Conservation (phyloP, 352 stramenopile species). For the Globisporangium recalcitrans region DNA sequence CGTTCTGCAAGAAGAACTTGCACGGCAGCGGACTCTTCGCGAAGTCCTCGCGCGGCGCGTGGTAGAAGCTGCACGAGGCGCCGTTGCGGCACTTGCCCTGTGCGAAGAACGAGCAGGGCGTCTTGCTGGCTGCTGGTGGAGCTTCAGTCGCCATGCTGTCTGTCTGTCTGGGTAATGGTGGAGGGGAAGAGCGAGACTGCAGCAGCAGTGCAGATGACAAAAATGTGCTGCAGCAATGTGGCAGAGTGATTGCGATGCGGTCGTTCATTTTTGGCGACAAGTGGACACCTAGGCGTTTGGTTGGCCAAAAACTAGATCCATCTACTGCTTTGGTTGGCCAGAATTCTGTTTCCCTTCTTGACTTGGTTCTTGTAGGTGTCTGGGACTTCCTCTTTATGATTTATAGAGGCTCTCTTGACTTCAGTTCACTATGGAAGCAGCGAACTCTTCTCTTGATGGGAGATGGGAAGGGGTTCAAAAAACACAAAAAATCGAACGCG, state of each 20-base stretch:
- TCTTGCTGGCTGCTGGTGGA: slow-evolving; percentile 13
- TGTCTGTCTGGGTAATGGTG: neutral
- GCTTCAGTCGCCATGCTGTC: neutral
- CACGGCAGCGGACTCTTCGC: slow-evolving; percentile 41
- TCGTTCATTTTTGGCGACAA: neutral
- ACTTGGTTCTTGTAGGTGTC: neutral
- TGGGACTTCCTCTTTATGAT: neutral
- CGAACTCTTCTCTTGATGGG: neutral
- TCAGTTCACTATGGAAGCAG: neutral
- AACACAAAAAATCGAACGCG: neutral
- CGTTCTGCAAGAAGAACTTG: slow-evolving; percentile 69
- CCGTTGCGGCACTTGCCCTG: slow-evolving; percentile 67
- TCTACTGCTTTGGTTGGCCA: neutral
- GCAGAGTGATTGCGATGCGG: neutral
- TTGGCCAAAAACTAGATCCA: neutral
- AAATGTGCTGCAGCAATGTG: neutral
- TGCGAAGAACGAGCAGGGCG: slow-evolving; percentile 62
- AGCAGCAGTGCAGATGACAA: too few relatives aligned
- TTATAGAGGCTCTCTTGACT: neutral
- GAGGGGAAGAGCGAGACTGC: neutral
- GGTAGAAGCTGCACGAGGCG: slow-evolving; percentile 58
- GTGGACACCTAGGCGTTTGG: neutral
- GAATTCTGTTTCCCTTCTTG: neutral
- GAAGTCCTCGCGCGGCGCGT: slow-evolving; percentile 36
- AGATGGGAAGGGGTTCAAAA: neutral